Evolutionary conservation across 75 land plant species (phyloP).

Genomic region (Selaginella moellendorffii): DNA sequence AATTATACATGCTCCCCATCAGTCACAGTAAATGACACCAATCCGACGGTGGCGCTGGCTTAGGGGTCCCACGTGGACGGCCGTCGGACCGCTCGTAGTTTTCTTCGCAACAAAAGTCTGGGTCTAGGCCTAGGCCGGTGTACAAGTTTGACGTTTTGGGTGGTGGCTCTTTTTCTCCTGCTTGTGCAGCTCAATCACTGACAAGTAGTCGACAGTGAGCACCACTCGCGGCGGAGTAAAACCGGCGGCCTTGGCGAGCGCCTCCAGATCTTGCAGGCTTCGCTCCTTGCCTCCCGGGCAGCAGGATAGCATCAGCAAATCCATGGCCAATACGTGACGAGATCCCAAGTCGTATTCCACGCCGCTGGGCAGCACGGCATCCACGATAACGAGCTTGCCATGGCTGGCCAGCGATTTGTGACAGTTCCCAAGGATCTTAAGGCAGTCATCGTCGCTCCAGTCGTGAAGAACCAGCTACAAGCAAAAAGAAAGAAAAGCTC

Average conservation of each 20-base stretch:
- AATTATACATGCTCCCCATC: too few relatives aligned
- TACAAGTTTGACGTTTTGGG: too few relatives aligned
- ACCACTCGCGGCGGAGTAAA: too few relatives aligned
- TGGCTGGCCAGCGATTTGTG: conserved; percentile 27
- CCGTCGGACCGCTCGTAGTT: too few relatives aligned
- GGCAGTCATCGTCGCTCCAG: conserved; percentile 45
- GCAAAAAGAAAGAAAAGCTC: neutral
- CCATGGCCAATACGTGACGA: conserved; percentile 34
- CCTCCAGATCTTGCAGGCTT: conserved; percentile 29
- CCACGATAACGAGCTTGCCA: conserved; percentile 35
- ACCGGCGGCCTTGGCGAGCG: conserved; percentile 36
- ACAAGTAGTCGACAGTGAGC: too few relatives aligned
- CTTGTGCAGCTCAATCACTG: too few relatives aligned
- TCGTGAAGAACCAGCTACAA: conserved; percentile 46
- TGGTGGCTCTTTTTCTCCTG: too few relatives aligned
- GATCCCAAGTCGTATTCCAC: conserved; percentile 30
- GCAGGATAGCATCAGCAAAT: conserved; percentile 47
- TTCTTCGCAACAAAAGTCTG: too few relatives aligned
- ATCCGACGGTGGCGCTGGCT: too few relatives aligned
- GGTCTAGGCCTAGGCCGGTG: too few relatives aligned
- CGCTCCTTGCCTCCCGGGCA: conserved; percentile 36
- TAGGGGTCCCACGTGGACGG: too few relatives aligned
- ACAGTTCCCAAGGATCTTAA: conserved; percentile 37
- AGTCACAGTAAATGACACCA: too few relatives aligned
- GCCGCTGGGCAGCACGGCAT: conserved; percentile 16